phyloP scores from a whole-genome alignment of 768 basidiomycete species.

The Hygrocybe punicea region DNA sequence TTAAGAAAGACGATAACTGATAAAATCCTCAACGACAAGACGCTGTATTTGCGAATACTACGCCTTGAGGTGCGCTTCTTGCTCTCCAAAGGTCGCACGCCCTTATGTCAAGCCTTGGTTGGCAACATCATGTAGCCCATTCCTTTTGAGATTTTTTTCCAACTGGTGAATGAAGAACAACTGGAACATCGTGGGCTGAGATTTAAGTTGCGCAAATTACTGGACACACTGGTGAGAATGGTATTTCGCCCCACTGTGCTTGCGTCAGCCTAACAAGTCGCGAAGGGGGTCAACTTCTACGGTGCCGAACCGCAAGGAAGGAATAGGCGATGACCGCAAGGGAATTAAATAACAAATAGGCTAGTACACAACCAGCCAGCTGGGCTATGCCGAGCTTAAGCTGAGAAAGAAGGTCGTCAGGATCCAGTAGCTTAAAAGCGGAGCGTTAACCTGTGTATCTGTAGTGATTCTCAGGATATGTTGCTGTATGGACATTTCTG shows the following conservation, averaged over 20 bases:
- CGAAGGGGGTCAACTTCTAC: conserved; percentile 55
- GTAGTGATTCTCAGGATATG: too few species aligned
- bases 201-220: conserved; percentile 43
- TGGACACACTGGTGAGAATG: conserved; percentile 53
- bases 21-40: conserved; percentile 43
- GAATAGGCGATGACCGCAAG: not conserved
- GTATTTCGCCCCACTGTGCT: not conserved
- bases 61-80: conserved; percentile 56
- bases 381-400: too few species aligned
- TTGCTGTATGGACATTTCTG: too few species aligned
- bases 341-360: not conserved
- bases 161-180: conserved; percentile 37
- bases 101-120: not conserved
- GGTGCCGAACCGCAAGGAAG: conserved; percentile 16
- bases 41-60: conserved; percentile 54
- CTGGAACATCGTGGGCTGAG: conserved; percentile 33
- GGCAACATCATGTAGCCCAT: conserved; percentile 46
- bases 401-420: too few species aligned
- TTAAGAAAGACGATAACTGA: conserved; percentile 44
- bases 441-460: too few species aligned
- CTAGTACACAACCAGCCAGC: too few species aligned
- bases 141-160: conserved; percentile 51
- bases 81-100: not conserved
- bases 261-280: not conserved
- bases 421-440: too few species aligned